Evolutionary conservation across 2,329 filamentous ascomycete genomes (phyloP).

Genomic region (Xylariales sp.): DNA sequence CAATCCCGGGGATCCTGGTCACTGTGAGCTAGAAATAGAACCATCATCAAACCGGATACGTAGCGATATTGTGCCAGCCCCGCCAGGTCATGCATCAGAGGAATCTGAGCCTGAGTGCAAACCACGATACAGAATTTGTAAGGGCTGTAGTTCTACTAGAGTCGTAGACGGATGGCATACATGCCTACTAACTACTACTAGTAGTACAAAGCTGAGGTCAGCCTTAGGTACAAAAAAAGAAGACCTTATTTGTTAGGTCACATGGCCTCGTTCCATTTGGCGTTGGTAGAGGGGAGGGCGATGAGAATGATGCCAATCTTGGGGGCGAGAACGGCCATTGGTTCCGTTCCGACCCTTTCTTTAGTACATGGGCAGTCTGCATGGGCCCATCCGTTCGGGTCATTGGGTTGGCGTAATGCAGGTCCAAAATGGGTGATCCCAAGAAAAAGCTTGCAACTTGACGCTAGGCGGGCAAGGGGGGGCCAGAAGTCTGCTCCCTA

Average conservation of each 20-base stretch:
- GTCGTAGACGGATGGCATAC: conserved; percentile 6
- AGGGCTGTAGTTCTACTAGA: conserved; percentile 17
- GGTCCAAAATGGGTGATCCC: conserved; percentile 37
- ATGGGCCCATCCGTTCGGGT: conserved; percentile 43
- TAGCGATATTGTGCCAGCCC: conserved; percentile 31
- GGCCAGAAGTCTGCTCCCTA: conserved; percentile 33
- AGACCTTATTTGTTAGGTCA: neutral
- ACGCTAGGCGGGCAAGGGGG: conserved; percentile 36
- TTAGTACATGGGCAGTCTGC: conserved; percentile 9
- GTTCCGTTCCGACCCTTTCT: conserved; percentile 15
- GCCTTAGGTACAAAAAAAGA: neutral
- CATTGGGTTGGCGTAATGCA: conserved; percentile 34
- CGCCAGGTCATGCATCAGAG: conserved; percentile 19
- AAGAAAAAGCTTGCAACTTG: conserved; percentile 34
- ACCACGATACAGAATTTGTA: conserved; percentile 12
- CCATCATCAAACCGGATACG: conserved; percentile 23
- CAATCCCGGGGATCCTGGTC: conserved; percentile 5
- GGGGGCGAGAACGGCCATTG: conserved; percentile 29
- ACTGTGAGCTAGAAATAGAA: conserved; percentile 10
- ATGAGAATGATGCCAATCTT: conserved; percentile 20
- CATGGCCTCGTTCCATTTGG: conserved; percentile 20
- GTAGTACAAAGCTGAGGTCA: conserved; percentile 30
- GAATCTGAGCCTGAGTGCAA: conserved; percentile 6
- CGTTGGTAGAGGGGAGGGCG: conserved; percentile 17
- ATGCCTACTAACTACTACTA: neutral